Conservation (phyloP, 2,329 filamentous ascomycete species). For the Bipolaris zeicola region DNA sequence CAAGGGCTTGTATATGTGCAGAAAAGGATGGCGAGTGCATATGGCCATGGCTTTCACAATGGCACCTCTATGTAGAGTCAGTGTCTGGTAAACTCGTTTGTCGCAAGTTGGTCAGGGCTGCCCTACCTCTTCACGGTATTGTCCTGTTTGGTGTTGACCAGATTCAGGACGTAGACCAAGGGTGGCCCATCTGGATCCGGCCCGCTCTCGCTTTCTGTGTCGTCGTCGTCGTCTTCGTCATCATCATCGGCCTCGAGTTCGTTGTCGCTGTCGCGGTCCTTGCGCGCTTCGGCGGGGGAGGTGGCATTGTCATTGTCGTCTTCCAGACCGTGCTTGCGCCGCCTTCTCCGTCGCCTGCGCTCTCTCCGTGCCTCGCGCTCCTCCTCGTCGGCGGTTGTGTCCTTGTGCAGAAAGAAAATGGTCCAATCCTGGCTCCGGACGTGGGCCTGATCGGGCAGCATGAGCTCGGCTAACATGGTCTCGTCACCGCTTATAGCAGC, state of each 20-base stretch:
- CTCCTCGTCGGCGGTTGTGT: slow-evolving; percentile 82
- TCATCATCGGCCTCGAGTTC: slow-evolving; percentile 32
- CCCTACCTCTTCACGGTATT: slow-evolving; percentile 75
- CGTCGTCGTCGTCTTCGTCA: slow-evolving; percentile 51
- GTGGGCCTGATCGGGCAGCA: slow-evolving; percentile 97
- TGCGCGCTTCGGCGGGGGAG: slow-evolving; percentile 38
- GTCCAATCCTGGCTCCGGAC: slow-evolving; percentile 97
- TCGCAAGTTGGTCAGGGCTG: background rate
- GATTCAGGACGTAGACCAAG: slow-evolving; percentile 92
- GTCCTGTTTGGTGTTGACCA: slow-evolving; percentile 98
- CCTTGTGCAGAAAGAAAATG: slow-evolving; percentile 98
- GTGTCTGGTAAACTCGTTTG: slow-evolving; percentile 1
- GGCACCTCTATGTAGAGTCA: slow-evolving; percentile 68
- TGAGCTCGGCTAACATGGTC: slow-evolving; percentile 96
- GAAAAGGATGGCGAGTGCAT: slow-evolving; percentile 93
- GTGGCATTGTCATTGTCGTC: slow-evolving; percentile 45
- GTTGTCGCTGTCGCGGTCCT: slow-evolving; percentile 41
- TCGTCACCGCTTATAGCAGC: slow-evolving; percentile 95
- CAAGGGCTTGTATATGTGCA: slow-evolving; percentile 99
- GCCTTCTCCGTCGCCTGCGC: slow-evolving; percentile 59
- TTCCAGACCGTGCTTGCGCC: slow-evolving; percentile 49
- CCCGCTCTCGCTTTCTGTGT: slow-evolving; percentile 59
- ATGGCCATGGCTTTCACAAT: slow-evolving; percentile 99
- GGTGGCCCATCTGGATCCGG: slow-evolving; percentile 78
- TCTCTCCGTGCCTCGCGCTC: slow-evolving; percentile 63